Base-by-base conservation (phyloP, 345 rosid species). In the Isatis tinctoria region DNA sequence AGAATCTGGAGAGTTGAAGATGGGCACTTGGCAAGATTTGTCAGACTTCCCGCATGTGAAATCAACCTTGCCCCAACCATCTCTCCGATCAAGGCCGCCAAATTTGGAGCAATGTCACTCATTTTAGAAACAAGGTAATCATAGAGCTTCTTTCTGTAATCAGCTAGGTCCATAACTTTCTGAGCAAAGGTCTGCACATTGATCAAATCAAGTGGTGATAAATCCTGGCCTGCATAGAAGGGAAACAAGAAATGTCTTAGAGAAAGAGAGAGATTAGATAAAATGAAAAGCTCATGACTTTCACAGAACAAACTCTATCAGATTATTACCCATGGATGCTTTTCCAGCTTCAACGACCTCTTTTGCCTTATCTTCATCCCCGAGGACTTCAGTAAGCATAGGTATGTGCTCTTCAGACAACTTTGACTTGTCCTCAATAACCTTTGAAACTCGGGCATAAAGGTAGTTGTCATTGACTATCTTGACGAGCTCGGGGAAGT, bases 1-100 rank as follows among this genome's bases (percentile, higher is more conserved):
- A 90, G 99, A 70, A 95, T 90, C 85, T 92, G 98, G 70, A 95
- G 98, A 16, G 99, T 95, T 24, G 99, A 95, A 82, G 99, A 89
- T 59, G 99, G 98, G 79, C 97, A 92, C 74, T 95, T 95, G 0
- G 99, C 99, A 80, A 92, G 87, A 82, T 92, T 92, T 11, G 96
- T 90, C 49, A 95, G 94, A 87, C 98, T 95, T 44, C 99, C 97
- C 14, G 99, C 99, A 79, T 95, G 99, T 36, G 99, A 95, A 51
- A 95, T 95, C 83, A 92, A 69, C 52, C 97, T 88, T 20, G 99
- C 99, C 22, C 88, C 99, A 41, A 95, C 97, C 73, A 92, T 84
- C 62, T 95, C 97, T 52, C 99, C 98, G 24, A 95, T 87, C 86
- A 95, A 83, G 27, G 98, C 87, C 10, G 97, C 91, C 78, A 95